Conservation (phyloP, 768 basidiomycete species). For the Mrakia frigida region DNA sequence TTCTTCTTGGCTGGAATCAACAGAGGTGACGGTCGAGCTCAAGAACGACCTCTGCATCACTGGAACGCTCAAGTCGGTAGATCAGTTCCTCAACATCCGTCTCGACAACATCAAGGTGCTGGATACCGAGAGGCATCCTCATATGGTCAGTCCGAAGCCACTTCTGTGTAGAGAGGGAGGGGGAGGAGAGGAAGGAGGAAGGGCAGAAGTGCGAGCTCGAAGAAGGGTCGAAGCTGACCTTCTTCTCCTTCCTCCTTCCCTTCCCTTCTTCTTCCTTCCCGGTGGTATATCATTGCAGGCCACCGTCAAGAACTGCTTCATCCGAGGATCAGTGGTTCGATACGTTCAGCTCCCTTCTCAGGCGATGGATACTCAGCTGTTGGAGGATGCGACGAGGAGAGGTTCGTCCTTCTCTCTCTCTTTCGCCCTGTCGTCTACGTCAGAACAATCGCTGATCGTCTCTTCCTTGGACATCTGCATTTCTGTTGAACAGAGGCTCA, state of each 20-base stretch:
- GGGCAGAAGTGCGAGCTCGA: too few species aligned
- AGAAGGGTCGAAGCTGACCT: conserved; percentile 6
- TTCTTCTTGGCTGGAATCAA: background rate
- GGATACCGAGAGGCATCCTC: conserved; percentile 89
- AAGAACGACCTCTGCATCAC: conserved; percentile 98
- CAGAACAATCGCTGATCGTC: background rate
- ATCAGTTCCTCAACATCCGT: conserved; percentile 94
- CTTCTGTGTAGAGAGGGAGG: background rate
- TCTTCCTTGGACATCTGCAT: background rate
- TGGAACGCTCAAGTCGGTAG: conserved; percentile 91
- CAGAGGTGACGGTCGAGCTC: conserved; percentile 62
- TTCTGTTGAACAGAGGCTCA: background rate
- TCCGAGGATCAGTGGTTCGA: conserved; percentile 94
- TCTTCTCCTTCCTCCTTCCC: background rate
- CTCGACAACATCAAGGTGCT: conserved; percentile 87
- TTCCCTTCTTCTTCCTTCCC: background rate
- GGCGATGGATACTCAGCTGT: conserved; percentile 86
- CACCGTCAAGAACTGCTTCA: conserved; percentile 99
- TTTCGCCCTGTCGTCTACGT: background rate
- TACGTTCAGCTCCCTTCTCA: conserved; percentile 92
- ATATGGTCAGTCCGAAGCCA: conserved; percentile 72
- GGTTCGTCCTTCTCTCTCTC: conserved; percentile 51
- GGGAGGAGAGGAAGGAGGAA: background rate
- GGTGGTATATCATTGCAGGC: conserved; percentile 54
- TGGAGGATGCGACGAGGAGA: conserved; percentile 94